A percentile compares a stretch with the other conserved stretches of the same genome.
These are phyloP conservation scores for Crotalaria pallida DNA, from an alignment of 306 rosid species.

Conservation along the genomic window DNA sequence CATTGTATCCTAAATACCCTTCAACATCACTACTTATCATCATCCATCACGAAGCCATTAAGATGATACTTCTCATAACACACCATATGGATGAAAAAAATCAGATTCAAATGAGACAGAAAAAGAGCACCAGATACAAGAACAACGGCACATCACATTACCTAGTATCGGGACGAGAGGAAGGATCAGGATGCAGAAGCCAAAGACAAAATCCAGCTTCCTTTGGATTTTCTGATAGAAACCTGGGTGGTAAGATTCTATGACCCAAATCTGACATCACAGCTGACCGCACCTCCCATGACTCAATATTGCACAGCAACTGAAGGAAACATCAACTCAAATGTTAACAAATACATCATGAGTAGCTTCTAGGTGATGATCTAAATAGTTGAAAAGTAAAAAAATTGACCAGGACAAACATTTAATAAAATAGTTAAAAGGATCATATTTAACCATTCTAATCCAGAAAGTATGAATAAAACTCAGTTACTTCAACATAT, in stretches of 20 bases:
- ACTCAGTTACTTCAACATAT: not conserved
- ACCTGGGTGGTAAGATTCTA: constrained; percentile 79
- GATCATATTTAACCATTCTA: not conserved
- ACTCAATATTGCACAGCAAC: constrained; percentile 51
- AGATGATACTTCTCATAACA: not conserved
- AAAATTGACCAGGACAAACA: not conserved
- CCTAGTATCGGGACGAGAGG: constrained; percentile 83
- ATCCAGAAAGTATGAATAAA: not conserved
- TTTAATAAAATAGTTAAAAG: not conserved
- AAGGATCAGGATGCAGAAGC: constrained; percentile 91
- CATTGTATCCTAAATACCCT: not conserved
- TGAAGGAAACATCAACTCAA: constrained; percentile 37
- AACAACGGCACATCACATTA: constrained; percentile 12
- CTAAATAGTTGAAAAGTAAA: constrained; percentile 4
- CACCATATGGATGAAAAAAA: not conserved
- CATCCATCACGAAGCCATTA: not conserved
- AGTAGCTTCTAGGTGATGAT: constrained; percentile 1
- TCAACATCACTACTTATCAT: not conserved
- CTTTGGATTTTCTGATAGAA: constrained; percentile 71
- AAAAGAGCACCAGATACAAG: not conserved
- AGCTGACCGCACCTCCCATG: constrained; percentile 44
- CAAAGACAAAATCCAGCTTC: constrained; percentile 95
- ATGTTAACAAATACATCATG: constrained; percentile 14
- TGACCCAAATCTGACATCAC: constrained; percentile 56
- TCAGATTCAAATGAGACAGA: not conserved